Base-by-base conservation (phyloP, 208 protist genomes). In the Crithidia sp. region DNA sequence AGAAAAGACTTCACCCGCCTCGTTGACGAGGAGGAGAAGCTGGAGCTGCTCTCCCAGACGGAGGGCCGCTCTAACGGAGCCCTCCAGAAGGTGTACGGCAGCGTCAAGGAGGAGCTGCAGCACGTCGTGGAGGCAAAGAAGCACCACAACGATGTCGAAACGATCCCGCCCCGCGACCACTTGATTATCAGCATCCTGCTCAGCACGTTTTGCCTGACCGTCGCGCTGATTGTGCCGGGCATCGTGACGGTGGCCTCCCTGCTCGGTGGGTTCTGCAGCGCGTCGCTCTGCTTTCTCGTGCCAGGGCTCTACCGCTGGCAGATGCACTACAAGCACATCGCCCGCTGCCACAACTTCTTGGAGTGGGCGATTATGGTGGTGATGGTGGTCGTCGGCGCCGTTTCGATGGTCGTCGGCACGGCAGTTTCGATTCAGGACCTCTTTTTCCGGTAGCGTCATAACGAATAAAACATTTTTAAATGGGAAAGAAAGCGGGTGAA, bases 291-390 rank as follows among this genome's bases (percentile, higher is more conserved):
- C 74, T 92, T 92, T 58, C 82, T 74, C 14, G 77, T 82, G 41
- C 89, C 89, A 19, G 89, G 83, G 13, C 52, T 92, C 5, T 94
- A 92, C 60, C 84, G 89, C 64, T 82, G 67, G 61, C 68, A 82
- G 47, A 81, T 94, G 50, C 77, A 94, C 67, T 43, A 69, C 59
- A 58, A 52, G 2, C 57, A 82, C 37, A 62, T 90, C 16, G 67
- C 75, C 1, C 70, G 40, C 40, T 87, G 62, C 50, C 14, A 66
- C 9, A 64, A 49, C 5, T 61, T 64, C 16, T 64, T 69, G 56
- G 84, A 89, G 55, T 63, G 62, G 49, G 55, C 5, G 5, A n/a
- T 87, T 9, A 82, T 82, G 68, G 53, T 50, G 16, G 28, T 69
- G 0, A 90, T 94, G 86, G 63, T 94, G 12, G 7, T 50, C 9